These are phyloP conservation scores for Monosporascus sp. DNA, from an alignment of 2,329 filamentous ascomycete species.

Conservation along the genomic window DNA sequence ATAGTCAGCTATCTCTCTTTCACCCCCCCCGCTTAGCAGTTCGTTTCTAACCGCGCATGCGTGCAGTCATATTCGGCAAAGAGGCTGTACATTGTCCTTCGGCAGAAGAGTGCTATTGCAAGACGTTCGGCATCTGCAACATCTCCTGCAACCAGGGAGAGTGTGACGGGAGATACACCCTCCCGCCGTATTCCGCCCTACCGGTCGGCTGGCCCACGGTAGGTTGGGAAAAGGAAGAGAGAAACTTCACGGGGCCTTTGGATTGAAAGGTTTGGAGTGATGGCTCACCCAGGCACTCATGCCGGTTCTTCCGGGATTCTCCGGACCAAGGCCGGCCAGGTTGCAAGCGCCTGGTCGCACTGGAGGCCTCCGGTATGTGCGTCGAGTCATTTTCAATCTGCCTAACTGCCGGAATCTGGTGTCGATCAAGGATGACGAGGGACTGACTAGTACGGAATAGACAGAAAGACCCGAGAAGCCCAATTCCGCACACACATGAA, in stretches of 20 bases:
- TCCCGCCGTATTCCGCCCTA: conserved; percentile 53
- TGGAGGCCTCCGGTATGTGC: no score
- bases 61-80: conserved; percentile 53
- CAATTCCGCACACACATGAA: no score
- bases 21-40: background rate
- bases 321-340: no score
- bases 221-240: conserved; percentile 43
- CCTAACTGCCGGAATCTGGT: no score
- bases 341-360: no score
- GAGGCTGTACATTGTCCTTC: conserved; percentile 54
- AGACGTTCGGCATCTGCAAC: conserved; percentile 58
- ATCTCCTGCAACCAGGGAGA: conserved; percentile 35
- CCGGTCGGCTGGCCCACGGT: conserved; percentile 57
- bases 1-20: conserved; percentile 41
- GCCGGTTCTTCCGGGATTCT: no score
- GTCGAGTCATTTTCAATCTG: no score
- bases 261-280: background rate
- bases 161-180: conserved; percentile 53
- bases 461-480: no score
- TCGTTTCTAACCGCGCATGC: background rate
- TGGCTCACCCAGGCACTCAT: background rate
- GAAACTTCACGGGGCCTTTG: conserved; percentile 19
- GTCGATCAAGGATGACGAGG: no score
- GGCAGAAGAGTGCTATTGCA: conserved; percentile 60
- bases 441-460: no score